Evolutionary conservation across 805 yeast genomes (phyloP).

Genomic region (Candida suzukii): DNA sequence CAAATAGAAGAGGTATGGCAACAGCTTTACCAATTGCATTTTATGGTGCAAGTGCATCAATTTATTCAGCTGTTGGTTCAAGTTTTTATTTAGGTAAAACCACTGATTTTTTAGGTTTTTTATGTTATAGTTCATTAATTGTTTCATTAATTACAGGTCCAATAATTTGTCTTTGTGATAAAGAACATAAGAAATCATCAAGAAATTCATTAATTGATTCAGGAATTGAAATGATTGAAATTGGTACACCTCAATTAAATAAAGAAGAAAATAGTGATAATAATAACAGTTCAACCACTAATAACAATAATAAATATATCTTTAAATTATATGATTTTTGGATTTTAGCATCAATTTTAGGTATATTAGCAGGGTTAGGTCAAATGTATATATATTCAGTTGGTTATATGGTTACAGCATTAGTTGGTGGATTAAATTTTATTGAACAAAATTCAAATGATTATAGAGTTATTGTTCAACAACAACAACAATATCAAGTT

Average conservation of each 20-base stretch:
- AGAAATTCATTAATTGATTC: neutral
- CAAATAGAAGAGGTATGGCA: conserved; percentile 63
- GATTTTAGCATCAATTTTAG: conserved; percentile 41
- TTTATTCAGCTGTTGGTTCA: conserved; percentile 51
- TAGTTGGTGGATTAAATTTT: conserved; percentile 21
- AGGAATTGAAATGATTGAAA: conserved; percentile 3
- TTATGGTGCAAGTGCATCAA: conserved; percentile 68
- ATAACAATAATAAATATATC: conserved; percentile 7
- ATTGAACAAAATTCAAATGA: conserved; percentile 6
- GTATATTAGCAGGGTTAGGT: conserved; percentile 57
- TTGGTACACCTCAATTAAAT: neutral
- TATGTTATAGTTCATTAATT: conserved; percentile 34
- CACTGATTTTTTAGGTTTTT: conserved; percentile 40
- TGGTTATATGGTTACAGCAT: conserved; percentile 59
- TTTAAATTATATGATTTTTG: conserved; percentile 35
- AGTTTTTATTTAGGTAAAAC: conserved; percentile 53
- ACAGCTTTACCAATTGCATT: conserved; percentile 70
- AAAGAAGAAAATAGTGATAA: neutral
- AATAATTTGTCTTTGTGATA: conserved; percentile 33
- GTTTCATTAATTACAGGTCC: conserved; percentile 42
- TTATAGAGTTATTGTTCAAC: conserved; percentile 29
- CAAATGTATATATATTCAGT: conserved; percentile 72
- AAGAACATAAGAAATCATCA: conserved; percentile 21
- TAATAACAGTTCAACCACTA: neutral
- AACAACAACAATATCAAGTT: conserved; percentile 65